A percentile compares a stretch with the other conserved stretches of the same genome.
Conservation (phyloP, 345 rosid genomes). For the Camelina sativa region DNA sequence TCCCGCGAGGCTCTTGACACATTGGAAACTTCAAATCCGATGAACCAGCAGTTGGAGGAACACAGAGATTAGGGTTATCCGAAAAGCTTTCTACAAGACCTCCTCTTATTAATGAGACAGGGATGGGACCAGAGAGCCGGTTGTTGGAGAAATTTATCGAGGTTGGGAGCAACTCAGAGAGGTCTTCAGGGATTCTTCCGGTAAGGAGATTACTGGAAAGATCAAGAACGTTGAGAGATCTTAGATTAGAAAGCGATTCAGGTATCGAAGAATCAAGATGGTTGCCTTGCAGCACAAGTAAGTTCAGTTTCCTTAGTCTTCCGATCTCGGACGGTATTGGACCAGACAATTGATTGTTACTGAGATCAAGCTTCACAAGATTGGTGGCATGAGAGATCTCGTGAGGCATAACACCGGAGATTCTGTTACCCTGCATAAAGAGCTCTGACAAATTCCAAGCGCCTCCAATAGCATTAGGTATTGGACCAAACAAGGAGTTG, state of each 20-base stretch:
- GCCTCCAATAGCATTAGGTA: constrained; percentile 55
- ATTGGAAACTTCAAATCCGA: constrained; percentile 56
- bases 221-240: constrained; percentile 86
- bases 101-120: constrained; percentile 64
- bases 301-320: constrained; percentile 66
- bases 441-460: constrained; percentile 85
- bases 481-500: constrained; percentile 73
- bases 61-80: constrained; percentile 86
- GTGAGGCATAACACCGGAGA: constrained; percentile 72
- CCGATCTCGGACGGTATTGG: constrained; percentile 82
- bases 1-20: constrained; percentile 54
- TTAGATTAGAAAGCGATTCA: constrained; percentile 63
- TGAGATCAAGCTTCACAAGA: constrained; percentile 90
- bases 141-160: constrained; percentile 82
- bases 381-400: constrained; percentile 68
- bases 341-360: constrained; percentile 74
- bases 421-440: constrained; percentile 70
- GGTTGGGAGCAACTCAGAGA: constrained; percentile 67
- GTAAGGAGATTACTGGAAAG: constrained; percentile 74
- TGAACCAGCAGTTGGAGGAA: constrained; percentile 55
- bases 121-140: constrained; percentile 83
- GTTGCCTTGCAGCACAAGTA: constrained; percentile 76
- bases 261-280: constrained; percentile 69
- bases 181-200: constrained; percentile 73
- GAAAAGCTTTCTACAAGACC: constrained; percentile 82